phyloP scores from a whole-genome alignment of 345 rosid species.

The Adansonia digitata region DNA sequence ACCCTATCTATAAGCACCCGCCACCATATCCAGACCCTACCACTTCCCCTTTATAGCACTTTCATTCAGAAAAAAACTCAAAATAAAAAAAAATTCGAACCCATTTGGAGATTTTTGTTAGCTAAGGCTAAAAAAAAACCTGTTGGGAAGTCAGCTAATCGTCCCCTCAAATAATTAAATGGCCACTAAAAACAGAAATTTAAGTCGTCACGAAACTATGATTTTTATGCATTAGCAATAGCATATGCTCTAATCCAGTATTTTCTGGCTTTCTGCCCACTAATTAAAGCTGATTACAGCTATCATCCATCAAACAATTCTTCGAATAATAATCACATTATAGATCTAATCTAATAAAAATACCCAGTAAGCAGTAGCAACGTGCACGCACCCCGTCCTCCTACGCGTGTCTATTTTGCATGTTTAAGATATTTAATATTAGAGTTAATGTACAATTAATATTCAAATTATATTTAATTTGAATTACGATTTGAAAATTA shows the following conservation, averaged over 20 bases:
- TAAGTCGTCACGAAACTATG: neutral
- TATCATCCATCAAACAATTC: constrained; percentile 14
- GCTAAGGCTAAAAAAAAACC: too few species aligned
- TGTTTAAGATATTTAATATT: too few species aligned
- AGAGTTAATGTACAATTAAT: too few species aligned
- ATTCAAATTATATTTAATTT: too few species aligned
- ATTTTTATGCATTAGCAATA: neutral
- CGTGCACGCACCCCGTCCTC: too few species aligned
- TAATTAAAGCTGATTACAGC: constrained; percentile 25
- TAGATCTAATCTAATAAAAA: too few species aligned
- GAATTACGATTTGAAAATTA: too few species aligned
- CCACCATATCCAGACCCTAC: neutral
- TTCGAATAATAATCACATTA: neutral
- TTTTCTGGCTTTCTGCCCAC: neutral
- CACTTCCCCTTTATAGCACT: neutral
- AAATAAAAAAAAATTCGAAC: neutral
- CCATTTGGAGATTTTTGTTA: too few species aligned
- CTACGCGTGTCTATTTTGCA: too few species aligned
- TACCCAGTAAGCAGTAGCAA: neutral
- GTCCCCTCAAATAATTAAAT: neutral
- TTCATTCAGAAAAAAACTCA: neutral
- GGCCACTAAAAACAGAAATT: neutral
- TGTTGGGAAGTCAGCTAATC: neutral
- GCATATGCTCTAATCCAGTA: neutral
- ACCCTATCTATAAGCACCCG: neutral